Base-by-base conservation (phyloP, 257 asterid genomes). In the Schizonepeta tenuifolia region DNA sequence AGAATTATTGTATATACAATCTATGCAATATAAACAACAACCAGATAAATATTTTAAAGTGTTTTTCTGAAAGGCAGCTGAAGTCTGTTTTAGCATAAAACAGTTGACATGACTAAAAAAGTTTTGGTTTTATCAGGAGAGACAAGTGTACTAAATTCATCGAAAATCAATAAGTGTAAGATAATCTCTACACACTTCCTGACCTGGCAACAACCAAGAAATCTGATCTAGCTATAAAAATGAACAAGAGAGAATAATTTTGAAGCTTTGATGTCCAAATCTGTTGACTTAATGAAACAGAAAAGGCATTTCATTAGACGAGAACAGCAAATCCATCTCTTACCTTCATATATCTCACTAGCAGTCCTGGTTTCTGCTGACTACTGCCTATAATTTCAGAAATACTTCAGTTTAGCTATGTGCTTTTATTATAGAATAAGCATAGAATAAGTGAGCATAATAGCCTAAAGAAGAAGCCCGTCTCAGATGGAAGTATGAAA, bases 331-430 rank as follows among this genome's bases (percentile, higher is more conserved):
- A 61, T 69, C 50, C 57, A 26, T 75, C 62, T 18, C 69, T 75
- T 83, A 95, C 99, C 99, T 86, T 90, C 99, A 95, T 92, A 83
- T 95, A 95, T 62, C 99, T 92, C 63, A 76, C 88, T 55, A 95
- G 89, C 47, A 92, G 70, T 73, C 99, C 97, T 44, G 84, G 96
- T 82, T 87, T 95, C 76, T 84, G 91, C 81, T 83, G 86, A 57
- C 77, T 88, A 61, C 47, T 77, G 56, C 96, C 99, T 95, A 78
- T 79, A 85, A 69, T 65, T 64, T 78, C 70, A 67, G 69, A 75
- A 75, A 41, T 31, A 44, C 21, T 70, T 43, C 65, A 65, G 77
- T 73, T 59, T 55, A 74, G 65, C 59, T 77, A 75, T 53, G 50
- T 68, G 76, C 38, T 77, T 76, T 24, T 24, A 1, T 2, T 24